phyloP scores from a whole-genome alignment of 768 basidiomycete genomes.

The Nevesoporus exiguus region DNA sequence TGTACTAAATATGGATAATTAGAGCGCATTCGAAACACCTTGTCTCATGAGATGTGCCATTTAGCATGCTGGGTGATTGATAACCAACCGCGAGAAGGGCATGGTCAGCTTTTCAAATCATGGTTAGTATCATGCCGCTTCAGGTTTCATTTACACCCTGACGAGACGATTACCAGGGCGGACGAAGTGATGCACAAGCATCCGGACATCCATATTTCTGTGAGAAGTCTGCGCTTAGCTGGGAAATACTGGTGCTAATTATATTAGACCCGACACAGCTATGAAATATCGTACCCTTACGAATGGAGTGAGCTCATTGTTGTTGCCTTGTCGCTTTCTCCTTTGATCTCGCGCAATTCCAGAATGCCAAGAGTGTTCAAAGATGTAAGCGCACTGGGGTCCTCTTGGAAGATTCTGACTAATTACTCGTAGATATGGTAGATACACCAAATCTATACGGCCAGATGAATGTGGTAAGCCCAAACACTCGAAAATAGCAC shows the following conservation, averaged over 20 bases:
- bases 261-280: slow-evolving; percentile 62
- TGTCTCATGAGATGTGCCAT: slow-evolving; percentile 93
- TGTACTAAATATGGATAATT: background rate
- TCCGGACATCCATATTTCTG: slow-evolving; percentile 70
- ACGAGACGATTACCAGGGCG: slow-evolving; percentile 43
- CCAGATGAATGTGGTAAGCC: slow-evolving; percentile 60
- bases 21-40: slow-evolving; percentile 80
- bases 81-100: slow-evolving; percentile 62
- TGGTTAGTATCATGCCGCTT: slow-evolving; percentile 46
- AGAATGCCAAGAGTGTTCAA: slow-evolving; percentile 65
- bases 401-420: slow-evolving; percentile 4
- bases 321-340: background rate
- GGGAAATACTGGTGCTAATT: background rate
- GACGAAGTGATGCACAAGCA: slow-evolving; percentile 61
- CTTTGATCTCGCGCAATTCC: slow-evolving; percentile 4
- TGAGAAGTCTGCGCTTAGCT: slow-evolving; percentile 29
- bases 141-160: background rate
- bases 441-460: slow-evolving; percentile 69
- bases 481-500: background rate
- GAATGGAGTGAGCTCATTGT: slow-evolving; percentile 57
- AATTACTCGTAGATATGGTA: slow-evolving; percentile 53
- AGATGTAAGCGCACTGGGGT: slow-evolving; percentile 43
- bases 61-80: slow-evolving; percentile 84
- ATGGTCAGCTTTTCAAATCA: slow-evolving; percentile 66
- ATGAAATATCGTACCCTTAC: slow-evolving; percentile 70